phyloP scores from a whole-genome alignment of 2,329 filamentous ascomycete species.

The Hirsutella minnesotensis region DNA sequence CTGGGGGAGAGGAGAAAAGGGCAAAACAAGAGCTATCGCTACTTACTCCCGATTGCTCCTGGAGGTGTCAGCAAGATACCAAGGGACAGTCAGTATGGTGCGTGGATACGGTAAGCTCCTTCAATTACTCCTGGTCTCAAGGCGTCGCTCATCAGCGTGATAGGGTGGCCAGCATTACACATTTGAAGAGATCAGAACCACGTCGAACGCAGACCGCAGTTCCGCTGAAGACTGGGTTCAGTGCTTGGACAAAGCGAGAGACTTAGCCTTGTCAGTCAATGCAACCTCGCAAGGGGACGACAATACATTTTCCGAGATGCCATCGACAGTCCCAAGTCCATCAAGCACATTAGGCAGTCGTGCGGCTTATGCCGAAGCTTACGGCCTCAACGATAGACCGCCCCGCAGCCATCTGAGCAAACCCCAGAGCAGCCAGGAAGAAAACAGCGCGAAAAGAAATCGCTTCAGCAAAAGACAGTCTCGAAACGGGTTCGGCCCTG shows the following conservation, averaged over 20 bases:
- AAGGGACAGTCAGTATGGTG: slow-evolving; percentile 84
- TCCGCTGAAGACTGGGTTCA: slow-evolving; percentile 89
- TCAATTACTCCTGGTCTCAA: neutral
- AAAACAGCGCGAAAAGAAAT: slow-evolving; percentile 42
- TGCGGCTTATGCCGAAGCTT: slow-evolving; percentile 39
- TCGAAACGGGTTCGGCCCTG: slow-evolving; percentile 84
- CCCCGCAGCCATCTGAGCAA: slow-evolving; percentile 48
- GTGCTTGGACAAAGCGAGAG: slow-evolving; percentile 72
- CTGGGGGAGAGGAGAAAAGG: slow-evolving; percentile 92
- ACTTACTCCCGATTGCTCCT: slow-evolving; percentile 60
- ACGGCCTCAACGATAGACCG: slow-evolving; percentile 36
- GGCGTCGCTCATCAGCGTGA: slow-evolving; percentile 11
- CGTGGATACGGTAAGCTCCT: slow-evolving; percentile 73
- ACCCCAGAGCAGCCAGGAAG: slow-evolving; percentile 43
- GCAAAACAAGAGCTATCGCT: slow-evolving; percentile 88
- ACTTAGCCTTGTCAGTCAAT: slow-evolving; percentile 68
- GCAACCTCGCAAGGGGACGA: slow-evolving; percentile 55
- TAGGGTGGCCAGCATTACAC: slow-evolving; percentile 85
- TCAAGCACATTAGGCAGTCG: slow-evolving; percentile 57
- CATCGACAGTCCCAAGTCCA: slow-evolving; percentile 64
- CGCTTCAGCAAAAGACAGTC: slow-evolving; percentile 87
- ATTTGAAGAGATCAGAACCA: slow-evolving; percentile 84
- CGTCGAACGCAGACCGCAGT: slow-evolving; percentile 44
- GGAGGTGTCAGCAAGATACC: slow-evolving; percentile 70
- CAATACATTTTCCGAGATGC: slow-evolving; percentile 54